phyloP scores from a whole-genome alignment of 176 grass and related monocot genomes.

The Elaeis guineensis region DNA sequence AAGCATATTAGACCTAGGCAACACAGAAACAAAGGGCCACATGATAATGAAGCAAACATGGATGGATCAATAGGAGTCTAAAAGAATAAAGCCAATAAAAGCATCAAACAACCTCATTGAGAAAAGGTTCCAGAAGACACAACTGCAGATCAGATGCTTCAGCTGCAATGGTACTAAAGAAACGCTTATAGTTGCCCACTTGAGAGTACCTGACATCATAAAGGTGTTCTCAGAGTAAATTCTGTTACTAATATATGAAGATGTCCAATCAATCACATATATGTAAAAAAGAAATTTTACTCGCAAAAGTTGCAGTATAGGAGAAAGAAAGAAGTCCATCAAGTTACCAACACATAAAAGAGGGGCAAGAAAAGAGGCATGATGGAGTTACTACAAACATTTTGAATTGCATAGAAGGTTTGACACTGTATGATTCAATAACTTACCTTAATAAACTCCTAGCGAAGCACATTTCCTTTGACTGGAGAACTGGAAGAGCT shows the following conservation, averaged over 20 bases:
- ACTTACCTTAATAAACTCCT: slow-evolving; percentile 71
- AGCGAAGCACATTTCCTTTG: slow-evolving; percentile 84
- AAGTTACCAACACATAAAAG: background rate
- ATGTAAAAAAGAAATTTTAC: background rate
- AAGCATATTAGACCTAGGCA: too few species aligned
- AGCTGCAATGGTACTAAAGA: slow-evolving; percentile 58
- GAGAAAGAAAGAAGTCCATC: background rate
- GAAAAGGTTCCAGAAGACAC: slow-evolving; percentile 71
- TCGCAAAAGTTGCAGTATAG: background rate
- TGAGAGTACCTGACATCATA: slow-evolving; percentile 38
- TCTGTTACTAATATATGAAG: too few species aligned
- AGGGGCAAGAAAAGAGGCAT: background rate
- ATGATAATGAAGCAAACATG: background rate
- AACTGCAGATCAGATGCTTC: slow-evolving; percentile 76
- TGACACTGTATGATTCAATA: background rate
- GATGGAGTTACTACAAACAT: too few species aligned
- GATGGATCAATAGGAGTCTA: background rate
- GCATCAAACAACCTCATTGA: slow-evolving; percentile 49
- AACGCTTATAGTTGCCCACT: slow-evolving; percentile 81
- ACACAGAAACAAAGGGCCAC: background rate
- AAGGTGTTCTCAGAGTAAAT: too few species aligned
- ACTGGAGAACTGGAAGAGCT: slow-evolving; percentile 33
- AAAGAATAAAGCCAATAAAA: background rate
- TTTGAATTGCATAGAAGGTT: too few species aligned
- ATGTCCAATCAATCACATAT: too few species aligned